These are phyloP conservation scores for Apiotrichum porosum DNA, from an alignment of 1,284 basidiomycete genomes.

Conservation along the genomic window DNA sequence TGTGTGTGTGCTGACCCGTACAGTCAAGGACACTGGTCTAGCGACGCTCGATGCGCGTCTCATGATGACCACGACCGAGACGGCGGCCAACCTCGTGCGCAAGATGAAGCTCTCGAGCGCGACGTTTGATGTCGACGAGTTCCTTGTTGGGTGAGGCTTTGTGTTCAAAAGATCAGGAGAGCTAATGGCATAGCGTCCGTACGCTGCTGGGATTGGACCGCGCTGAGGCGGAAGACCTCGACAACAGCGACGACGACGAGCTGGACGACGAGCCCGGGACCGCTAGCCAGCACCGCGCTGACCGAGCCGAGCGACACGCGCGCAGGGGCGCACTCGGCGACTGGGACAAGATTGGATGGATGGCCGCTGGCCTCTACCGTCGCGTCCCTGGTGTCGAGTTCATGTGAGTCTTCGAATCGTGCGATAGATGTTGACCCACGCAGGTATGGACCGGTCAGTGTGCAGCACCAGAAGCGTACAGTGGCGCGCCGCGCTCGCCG, in stretches of 20 bases:
- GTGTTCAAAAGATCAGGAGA: too few relatives aligned
- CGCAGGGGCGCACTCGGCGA: constrained; percentile 27
- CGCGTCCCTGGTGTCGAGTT: constrained; percentile 49
- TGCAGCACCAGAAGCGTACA: constrained; percentile 17
- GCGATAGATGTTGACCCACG: constrained; percentile 19
- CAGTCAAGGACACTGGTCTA: constrained; percentile 33
- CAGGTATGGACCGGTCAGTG: constrained; percentile 36
- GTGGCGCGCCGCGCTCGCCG: background rate
- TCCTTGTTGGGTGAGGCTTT: constrained; percentile 37
- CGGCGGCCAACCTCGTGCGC: constrained; percentile 33
- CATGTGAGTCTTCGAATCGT: constrained; percentile 41
- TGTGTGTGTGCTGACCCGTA: background rate
- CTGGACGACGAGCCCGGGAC: constrained; percentile 12
- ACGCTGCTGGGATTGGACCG: constrained; percentile 31
- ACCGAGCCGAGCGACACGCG: background rate
- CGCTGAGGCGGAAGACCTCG: constrained; percentile 23
- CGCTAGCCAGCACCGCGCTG: background rate
- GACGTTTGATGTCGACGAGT: constrained; percentile 51
- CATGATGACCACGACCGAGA: constrained; percentile 28
- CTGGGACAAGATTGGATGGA: constrained; percentile 48
- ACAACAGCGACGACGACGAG: constrained; percentile 28
- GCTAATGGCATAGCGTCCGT: background rate
- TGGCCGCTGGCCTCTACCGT: constrained; percentile 40
- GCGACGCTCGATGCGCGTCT: constrained; percentile 37
- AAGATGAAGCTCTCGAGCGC: constrained; percentile 45